Conservation (phyloP, 176 grass and related monocot species). For the Hsuehochloa calcarea region DNA sequence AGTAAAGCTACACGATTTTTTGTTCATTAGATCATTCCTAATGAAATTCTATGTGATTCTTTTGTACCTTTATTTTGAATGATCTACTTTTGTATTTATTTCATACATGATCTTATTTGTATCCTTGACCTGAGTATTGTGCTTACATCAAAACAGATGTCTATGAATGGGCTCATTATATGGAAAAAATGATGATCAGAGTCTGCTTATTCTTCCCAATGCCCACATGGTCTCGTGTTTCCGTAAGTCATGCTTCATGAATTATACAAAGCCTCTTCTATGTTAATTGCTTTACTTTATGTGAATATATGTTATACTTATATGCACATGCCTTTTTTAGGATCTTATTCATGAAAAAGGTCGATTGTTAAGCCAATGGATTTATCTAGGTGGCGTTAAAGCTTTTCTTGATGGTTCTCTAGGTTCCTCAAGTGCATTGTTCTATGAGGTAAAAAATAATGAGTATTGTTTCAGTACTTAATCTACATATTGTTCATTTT, state of each 20-base stretch:
- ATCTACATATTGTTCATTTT: background rate
- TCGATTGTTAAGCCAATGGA: conserved; percentile 70
- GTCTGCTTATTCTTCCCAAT: conserved; percentile 92
- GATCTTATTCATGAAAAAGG: conserved; percentile 71
- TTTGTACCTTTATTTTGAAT: background rate
- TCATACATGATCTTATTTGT: background rate
- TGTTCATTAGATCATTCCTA: background rate
- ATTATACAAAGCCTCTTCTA: background rate
- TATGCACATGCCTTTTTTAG: conserved; percentile 39
- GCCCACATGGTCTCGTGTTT: conserved; percentile 64
- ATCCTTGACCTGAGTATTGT: conserved; percentile 9
- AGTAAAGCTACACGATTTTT: background rate
- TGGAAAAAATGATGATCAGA: conserved; percentile 76
- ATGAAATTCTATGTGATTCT: background rate
- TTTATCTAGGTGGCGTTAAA: conserved; percentile 96
- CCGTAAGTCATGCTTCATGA: conserved; percentile 52
- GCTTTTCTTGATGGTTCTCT: conserved; percentile 89
- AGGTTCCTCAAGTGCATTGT: conserved; percentile 84
- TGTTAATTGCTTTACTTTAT: background rate
- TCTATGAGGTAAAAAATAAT: conserved; percentile 61
- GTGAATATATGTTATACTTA: conserved; percentile 19
- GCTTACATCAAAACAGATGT: conserved; percentile 48
- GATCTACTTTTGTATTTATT: background rate
- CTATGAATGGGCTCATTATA: conserved; percentile 83
- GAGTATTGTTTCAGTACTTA: background rate